Evolutionary conservation across 345 rosid genomes (phyloP).

Genomic region (Mangifera indica): DNA sequence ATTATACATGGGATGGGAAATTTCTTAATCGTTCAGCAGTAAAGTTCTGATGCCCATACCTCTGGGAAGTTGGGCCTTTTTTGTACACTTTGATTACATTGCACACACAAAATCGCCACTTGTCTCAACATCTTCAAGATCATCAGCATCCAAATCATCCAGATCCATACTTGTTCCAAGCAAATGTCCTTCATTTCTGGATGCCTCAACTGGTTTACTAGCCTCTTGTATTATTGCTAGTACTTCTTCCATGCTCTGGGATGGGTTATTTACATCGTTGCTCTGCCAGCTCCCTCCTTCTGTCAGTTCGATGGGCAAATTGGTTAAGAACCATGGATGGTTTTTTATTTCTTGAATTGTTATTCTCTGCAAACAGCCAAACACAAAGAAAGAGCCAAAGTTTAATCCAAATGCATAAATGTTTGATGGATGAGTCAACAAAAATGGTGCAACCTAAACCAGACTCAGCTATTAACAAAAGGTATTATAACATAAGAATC

Average conservation of each 20-base stretch:
- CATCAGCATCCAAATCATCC: conserved; percentile 53
- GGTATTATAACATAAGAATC: too few species aligned
- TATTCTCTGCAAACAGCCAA: conserved; percentile 32
- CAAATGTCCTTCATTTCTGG: conserved; percentile 30
- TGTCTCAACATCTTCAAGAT: conserved; percentile 46
- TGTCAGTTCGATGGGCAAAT: conserved; percentile 56
- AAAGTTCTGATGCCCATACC: conserved; percentile 12
- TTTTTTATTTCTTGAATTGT: conserved; percentile 40
- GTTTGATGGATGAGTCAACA: not conserved
- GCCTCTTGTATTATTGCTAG: conserved; percentile 55
- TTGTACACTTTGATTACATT: conserved; percentile 25
- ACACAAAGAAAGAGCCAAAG: not conserved
- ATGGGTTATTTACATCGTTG: conserved; percentile 53
- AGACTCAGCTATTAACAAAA: not conserved
- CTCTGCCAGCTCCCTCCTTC: conserved; percentile 61
- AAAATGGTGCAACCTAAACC: not conserved
- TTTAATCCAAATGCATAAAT: not conserved
- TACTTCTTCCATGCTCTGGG: conserved; percentile 61
- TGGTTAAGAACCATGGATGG: conserved; percentile 71
- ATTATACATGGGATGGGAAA: not conserved
- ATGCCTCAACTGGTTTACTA: conserved; percentile 36
- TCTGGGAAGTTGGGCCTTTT: not conserved
- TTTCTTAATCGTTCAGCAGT: not conserved
- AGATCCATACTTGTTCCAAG: conserved; percentile 61
- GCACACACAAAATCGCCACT: conserved; percentile 60